Percentiles rank a stretch among this genome's conserved stretches.
Conservation (phyloP, 2,329 filamentous ascomycete genomes). For the Colletotrichum kahawae region DNA sequence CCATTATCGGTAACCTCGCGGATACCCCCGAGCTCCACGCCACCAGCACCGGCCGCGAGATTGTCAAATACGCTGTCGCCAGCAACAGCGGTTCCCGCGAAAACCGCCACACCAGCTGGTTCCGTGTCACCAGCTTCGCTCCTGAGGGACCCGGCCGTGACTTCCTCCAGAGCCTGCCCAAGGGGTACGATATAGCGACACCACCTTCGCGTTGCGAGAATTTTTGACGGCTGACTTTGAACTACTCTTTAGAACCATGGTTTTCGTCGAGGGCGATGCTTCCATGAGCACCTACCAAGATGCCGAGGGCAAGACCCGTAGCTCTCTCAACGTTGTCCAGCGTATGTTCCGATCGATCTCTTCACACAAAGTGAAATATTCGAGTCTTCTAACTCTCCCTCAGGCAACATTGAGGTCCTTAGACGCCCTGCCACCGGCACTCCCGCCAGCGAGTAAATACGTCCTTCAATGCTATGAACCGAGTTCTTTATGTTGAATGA, state of each 20-base stretch:
- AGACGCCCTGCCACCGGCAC: conserved; percentile 40
- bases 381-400: conserved; percentile 20
- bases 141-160: conserved; percentile 73
- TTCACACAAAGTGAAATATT: neutral
- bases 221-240: neutral
- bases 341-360: conserved; percentile 62
- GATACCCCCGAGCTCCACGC: conserved; percentile 76
- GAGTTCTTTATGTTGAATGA: neutral
- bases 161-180: conserved; percentile 73
- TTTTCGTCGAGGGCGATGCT: conserved; percentile 86
- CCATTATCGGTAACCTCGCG: conserved; percentile 84
- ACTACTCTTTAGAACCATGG: conserved; percentile 63
- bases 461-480: neutral
- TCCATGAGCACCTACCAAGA: conserved; percentile 71
- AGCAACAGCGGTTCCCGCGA: conserved; percentile 70
- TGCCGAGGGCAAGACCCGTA: conserved; percentile 70
- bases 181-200: conserved; percentile 72
- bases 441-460: conserved; percentile 19
- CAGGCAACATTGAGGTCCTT: conserved; percentile 52
- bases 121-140: conserved; percentile 76
- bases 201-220: neutral
- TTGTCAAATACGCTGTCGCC: conserved; percentile 80
- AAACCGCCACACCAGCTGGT: conserved; percentile 84
- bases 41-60: conserved; percentile 73
- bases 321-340: conserved; percentile 74